Percentiles rank a stretch among this genome's conserved stretches.
Evolutionary conservation across 176 grass and related monocot species (phyloP).

Genomic region (Cenchrus purpureus): DNA sequence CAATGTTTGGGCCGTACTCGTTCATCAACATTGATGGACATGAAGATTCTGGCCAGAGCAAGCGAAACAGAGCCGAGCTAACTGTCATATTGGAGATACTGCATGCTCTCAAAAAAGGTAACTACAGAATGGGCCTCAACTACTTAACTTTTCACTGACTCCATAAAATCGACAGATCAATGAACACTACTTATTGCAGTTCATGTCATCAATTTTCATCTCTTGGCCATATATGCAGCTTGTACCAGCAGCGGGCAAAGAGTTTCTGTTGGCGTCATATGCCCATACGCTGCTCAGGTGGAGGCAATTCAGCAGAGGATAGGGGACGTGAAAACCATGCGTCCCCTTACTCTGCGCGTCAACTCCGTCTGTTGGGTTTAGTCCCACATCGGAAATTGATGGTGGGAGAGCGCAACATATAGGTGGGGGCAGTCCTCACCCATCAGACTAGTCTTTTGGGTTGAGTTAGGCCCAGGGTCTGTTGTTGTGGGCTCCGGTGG

Average conservation of each 20-base stretch:
- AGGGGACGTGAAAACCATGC: slow-evolving; percentile 24
- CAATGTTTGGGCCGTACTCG: slow-evolving; percentile 72
- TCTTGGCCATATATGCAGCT: slow-evolving; percentile 30
- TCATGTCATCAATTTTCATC: not conserved
- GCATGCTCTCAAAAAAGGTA: slow-evolving; percentile 41
- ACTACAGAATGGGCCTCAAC: not conserved
- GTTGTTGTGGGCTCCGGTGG: too few species aligned
- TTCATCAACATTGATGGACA: slow-evolving; percentile 64
- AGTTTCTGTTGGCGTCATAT: slow-evolving; percentile 69
- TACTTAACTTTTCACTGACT: not conserved
- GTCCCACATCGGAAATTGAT: too few species aligned
- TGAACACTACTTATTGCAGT: too few species aligned
- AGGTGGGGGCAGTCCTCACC: too few species aligned
- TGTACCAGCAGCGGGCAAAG: slow-evolving; percentile 16
- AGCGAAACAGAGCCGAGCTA: slow-evolving; percentile 62
- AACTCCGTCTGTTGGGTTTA: slow-evolving; percentile 24
- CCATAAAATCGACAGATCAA: not conserved
- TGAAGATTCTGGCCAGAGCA: slow-evolving; percentile 54
- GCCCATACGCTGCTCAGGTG: slow-evolving; percentile 72
- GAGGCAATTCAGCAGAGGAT: slow-evolving; percentile 45
- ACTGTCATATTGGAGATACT: slow-evolving; percentile 51
- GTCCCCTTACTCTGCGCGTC: slow-evolving; percentile 29
- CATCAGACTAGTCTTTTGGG: too few species aligned
- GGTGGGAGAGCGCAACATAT: too few species aligned
- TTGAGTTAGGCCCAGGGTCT: too few species aligned